Percentiles rank a stretch among this genome's conserved stretches.
phyloP scores from a whole-genome alignment of 192 early-diverging fungal species.

The Piromyces finnis region DNA sequence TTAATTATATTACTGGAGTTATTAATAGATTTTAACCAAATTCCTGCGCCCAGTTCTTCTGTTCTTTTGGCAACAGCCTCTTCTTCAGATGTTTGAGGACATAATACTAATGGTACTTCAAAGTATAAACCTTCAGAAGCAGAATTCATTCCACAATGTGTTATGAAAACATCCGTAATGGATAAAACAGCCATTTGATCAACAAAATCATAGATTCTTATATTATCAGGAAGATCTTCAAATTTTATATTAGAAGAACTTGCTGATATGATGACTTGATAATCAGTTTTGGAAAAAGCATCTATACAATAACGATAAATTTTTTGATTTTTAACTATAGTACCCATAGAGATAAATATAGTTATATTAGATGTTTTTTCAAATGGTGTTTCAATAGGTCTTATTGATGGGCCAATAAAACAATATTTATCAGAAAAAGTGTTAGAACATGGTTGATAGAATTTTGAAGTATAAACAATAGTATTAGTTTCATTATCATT shows the following conservation, averaged over 20 bases:
- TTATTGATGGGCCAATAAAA: neutral
- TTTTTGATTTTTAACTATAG: neutral
- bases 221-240: neutral
- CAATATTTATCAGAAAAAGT: neutral
- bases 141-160: neutral
- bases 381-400: neutral
- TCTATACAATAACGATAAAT: neutral
- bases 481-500: neutral
- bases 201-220: neutral
- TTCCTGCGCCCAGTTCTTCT: neutral
- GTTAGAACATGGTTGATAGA: neutral
- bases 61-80: neutral
- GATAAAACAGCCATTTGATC: neutral
- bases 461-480: neutral
- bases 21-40: neutral
- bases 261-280: neutral
- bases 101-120: neutral
- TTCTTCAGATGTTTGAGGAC: neutral
- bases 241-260: neutral
- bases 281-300: neutral
- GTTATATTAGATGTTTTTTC: neutral
- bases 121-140: neutral
- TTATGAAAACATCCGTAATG: neutral
- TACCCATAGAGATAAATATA: neutral
- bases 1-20: neutral